Base-by-base conservation (phyloP, 495 filamentous ascomycete species). In the Xylaria flabelliformis region DNA sequence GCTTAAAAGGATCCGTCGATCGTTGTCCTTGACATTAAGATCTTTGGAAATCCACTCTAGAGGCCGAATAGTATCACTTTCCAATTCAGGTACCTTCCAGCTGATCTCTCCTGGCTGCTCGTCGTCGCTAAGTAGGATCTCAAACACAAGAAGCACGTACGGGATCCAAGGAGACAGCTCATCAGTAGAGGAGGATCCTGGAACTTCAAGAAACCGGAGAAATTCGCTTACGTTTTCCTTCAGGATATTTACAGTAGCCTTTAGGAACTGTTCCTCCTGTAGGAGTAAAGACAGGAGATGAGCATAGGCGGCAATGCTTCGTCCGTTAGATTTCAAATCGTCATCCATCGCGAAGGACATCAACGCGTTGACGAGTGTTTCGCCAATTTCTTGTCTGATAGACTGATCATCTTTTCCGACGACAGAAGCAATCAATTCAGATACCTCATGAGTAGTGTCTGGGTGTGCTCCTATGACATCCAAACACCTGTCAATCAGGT, bases 261-360 rank as follows among this genome's bases (percentile, higher is more conserved):
- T 86, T 79, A 95, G 97, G 83, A 98, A 98, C 0, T 86, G 78
- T 69, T 88, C 89, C 69, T 96, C 89, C 74, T 96, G 93, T 29
- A 98, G 88, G 59, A 97, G 90, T 65, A 99, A 83, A 3, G 93
- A 95, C 13, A 99, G 85, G 48, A 99, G 88, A 81, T 99, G 95
- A 13, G 96, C 94, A 80, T 95, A 97, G 0, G 97, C 93, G 24
- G 95, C 92, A 72, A 98, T 92, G 64, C 80, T 81, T 66, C 73
- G 75, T 13, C 82, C 82, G 46, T 81, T 84, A 6, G 75, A 71
- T 75, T 95, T 97, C 77, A 95, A 92, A 15, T 92, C 93, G 61
- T 95, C 91, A 51, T 95, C 92, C 73, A 88, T 85, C 53, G 89
- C 83, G 67, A 98, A 86, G 4, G 97, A 98, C 77, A 96, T 91